These are phyloP conservation scores for Hortiboletus campestris DNA, from an alignment of 768 basidiomycete genomes.

Conservation along the genomic window DNA sequence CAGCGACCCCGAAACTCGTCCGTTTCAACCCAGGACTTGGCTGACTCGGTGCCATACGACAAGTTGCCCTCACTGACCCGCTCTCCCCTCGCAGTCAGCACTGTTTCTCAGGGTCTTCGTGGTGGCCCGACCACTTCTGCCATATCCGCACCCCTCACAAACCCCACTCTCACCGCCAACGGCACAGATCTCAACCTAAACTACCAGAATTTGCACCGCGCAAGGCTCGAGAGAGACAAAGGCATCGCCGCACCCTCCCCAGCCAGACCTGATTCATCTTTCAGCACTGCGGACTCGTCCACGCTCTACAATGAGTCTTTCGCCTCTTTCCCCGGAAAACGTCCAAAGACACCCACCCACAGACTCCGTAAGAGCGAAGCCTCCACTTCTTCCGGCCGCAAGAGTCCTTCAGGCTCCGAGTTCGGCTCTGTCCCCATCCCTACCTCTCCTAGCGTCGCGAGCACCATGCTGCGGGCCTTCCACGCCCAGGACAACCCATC, in stretches of 20 bases:
- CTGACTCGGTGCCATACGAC: conserved; percentile 75
- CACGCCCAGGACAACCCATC: conserved; percentile 52
- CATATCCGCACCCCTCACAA: conserved; percentile 83
- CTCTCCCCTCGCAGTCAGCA: conserved; percentile 57
- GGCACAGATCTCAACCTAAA: conserved; percentile 77
- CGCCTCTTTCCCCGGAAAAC: conserved; percentile 35
- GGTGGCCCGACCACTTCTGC: conserved; percentile 30
- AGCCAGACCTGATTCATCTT: conserved; percentile 50
- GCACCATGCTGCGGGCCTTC: conserved; percentile 51
- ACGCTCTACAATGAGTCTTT: conserved; percentile 55
- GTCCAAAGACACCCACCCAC: conserved; percentile 36
- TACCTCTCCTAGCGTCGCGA: conserved; percentile 25
- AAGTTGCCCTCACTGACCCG: conserved; percentile 51
- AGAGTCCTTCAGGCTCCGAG: conserved; percentile 53
- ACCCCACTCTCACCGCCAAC: conserved; percentile 69
- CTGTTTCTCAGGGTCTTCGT: conserved; percentile 54
- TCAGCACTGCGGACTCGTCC: conserved; percentile 56
- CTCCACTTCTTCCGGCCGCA: conserved; percentile 46
- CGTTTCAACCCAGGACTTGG: conserved; percentile 56
- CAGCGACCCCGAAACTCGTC: conserved; percentile 59
- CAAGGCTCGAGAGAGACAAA: conserved; percentile 54
- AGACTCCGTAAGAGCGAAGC: conserved; percentile 52
- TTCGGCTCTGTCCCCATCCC: conserved; percentile 46
- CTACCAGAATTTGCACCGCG: conserved; percentile 46
- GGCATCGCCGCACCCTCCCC: conserved; percentile 25